Conservation (phyloP, 2,329 filamentous ascomycete species). For the Leptographium galeiforme region DNA sequence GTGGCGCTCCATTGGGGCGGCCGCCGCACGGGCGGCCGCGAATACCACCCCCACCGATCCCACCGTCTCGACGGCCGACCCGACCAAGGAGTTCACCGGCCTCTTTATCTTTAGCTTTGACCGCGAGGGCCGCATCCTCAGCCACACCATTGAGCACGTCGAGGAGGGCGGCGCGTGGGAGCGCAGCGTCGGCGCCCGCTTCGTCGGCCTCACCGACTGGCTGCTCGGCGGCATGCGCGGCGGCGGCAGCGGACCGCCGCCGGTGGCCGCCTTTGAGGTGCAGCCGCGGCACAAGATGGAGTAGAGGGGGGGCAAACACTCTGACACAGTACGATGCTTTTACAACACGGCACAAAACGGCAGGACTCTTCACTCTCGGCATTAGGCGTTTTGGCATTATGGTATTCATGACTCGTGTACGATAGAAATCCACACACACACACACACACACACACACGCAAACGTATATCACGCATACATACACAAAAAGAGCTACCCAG, state of each 20-base stretch:
- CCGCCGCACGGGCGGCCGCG: not conserved
- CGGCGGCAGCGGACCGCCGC: slow-evolving; percentile 16
- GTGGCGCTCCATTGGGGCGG: slow-evolving; percentile 56
- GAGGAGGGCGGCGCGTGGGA: slow-evolving; percentile 78
- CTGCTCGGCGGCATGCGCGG: slow-evolving; percentile 61
- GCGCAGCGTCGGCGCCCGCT: slow-evolving; percentile 61
- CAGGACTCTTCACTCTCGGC: slow-evolving; percentile 11
- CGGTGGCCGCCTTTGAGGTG: slow-evolving; percentile 11
- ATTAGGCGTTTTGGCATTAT: slow-evolving; percentile 3
- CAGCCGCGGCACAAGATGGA: slow-evolving; percentile 5
- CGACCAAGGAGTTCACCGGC: slow-evolving; percentile 64
- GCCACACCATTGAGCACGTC: slow-evolving; percentile 88
- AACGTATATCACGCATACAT: too few species aligned
- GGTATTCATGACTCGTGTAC: not conserved
- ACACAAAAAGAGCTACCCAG: too few species aligned
- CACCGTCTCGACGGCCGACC: slow-evolving; percentile 25
- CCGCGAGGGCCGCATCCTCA: slow-evolving; percentile 65
- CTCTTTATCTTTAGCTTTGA: slow-evolving; percentile 96
- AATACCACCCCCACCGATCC: not conserved
- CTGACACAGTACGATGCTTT: too few species aligned
- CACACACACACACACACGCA: too few species aligned
- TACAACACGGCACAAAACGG: not conserved
- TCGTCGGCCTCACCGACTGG: slow-evolving; percentile 92
- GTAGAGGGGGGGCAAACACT: not conserved
- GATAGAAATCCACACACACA: not conserved